Base-by-base conservation (phyloP, 1,284 basidiomycete species). In the Phellinidium pouzarii region DNA sequence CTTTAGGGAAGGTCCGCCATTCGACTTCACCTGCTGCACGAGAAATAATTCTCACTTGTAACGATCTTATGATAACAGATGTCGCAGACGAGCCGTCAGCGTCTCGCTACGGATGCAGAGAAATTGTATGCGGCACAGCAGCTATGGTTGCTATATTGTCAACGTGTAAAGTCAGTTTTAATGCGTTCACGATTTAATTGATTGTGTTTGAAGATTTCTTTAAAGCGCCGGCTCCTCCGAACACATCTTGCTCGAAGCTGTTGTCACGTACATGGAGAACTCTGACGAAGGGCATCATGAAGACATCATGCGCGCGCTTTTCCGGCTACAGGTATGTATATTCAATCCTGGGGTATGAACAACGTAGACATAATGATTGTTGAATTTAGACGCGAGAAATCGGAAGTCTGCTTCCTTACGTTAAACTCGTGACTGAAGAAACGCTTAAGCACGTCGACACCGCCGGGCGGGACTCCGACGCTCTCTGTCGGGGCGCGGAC, bases 91-190 rank as follows among this genome's bases (percentile, higher is more conserved):
- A 82, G 83, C 52, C 79, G 91, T 29, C 82, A 94, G 59, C 74
- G 76, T 34, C 72, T 99, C 37, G 84, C 83, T 23, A 79, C 77
- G n/a, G 87, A 98, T 64, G 91, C 91, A 1, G 94, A 98, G 69
- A 91, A 92, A 60, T 71, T 97, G 11, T 85, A 86, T 56, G 87
- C 91, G 1, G 85, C 83, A 3, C 78, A 84, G 54, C 85, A 90
- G 37, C 71, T 98, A 17, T 99, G 95, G 95, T 65, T 82, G 25
- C 76, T 79, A 60, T 83, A 94, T 64, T 93, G 94, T 62, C 78
- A 84, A 23, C 71, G 77, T 23, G 69, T 85, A n/a, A 70, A 74
- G 83, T 87, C 63, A 51, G 81, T 68, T n/a, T n/a, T 22, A 22
- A 42, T 34, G 36, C 44, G 17, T 7, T 37, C 19, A 19, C 19